Base-by-base conservation (phyloP, 805 yeast species). In the Myxozyma vanderwaltii region DNA sequence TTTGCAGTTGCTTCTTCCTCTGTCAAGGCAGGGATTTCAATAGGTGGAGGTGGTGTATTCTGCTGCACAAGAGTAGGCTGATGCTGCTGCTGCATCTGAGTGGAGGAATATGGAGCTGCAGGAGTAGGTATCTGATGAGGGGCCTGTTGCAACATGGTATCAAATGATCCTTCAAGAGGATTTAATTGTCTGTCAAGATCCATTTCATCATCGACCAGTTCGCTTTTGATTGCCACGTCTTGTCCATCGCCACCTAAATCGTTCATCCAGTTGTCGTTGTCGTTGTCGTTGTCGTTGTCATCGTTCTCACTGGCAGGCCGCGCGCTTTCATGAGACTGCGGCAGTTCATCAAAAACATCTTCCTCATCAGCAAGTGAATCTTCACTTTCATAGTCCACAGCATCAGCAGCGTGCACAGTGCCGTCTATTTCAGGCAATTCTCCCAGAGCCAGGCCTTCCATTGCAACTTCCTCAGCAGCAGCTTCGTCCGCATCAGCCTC, bases 311-410 rank as follows among this genome's bases (percentile, higher is more conserved):
- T n/a, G n/a, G n/a, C 66, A 17, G 60, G 10, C 5, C 38, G 13
- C 19, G n/a, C n/a, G 21, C 47, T 21, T 67, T 56, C 21, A 70
- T 75, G n/a, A 69, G 78, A 24, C 64, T n/a, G 12, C 31, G n/a
- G 27, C 24, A 33, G 21, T 51, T 59, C 1, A 35, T 57, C 19
- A 47, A 10, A 26, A 53, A 63, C 26, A 74, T 78, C 56, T 48
- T 89, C 96, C 47, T 91, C 97, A 24, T 91, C 97, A 0, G 97
- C 97, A 50, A 91, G 76, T 72, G 91, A 97, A 66, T 91, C 97
- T 68, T 89, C 95, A 71, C 89, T 96, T 69, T 89, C 97, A 71
- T 88, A 92, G 72, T 92, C 98, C 33, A 91, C 77, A 8, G 99
- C 99, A 72, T 91, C 92, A 5, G 83, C 96, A 0, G 94, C 91